These are phyloP conservation scores for Fusarium miscanthi DNA, from an alignment of 2,329 filamentous ascomycete species.

Conservation along the genomic window DNA sequence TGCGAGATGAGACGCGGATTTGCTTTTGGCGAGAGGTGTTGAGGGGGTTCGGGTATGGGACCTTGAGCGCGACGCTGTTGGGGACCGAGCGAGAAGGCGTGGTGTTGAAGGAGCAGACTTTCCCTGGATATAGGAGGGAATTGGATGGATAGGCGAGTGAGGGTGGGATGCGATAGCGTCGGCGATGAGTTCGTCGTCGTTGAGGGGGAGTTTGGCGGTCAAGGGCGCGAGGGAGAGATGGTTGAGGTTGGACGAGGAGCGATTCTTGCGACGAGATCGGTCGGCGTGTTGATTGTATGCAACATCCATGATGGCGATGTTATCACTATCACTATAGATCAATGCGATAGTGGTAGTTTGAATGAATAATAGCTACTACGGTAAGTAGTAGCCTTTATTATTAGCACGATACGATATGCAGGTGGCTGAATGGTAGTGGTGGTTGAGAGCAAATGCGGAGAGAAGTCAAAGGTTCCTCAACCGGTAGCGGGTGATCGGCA, in stretches of 20 bases:
- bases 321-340: neutral
- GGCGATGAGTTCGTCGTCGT: conserved; percentile 61
- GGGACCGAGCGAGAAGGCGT: conserved; percentile 69
- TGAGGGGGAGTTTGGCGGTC: conserved; percentile 69
- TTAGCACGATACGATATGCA: conserved; percentile 2
- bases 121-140: conserved; percentile 67
- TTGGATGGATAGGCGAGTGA: conserved; percentile 46
- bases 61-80: conserved; percentile 60
- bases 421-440: neutral
- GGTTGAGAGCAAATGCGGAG: conserved; percentile 32
- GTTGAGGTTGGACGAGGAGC: conserved; percentile 68
- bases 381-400: neutral
- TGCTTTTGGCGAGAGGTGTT: conserved; percentile 67
- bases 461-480: conserved; percentile 24
- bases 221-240: conserved; percentile 73
- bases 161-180: conserved; percentile 44
- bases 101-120: conserved; percentile 74
- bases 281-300: conserved; percentile 71
- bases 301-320: conserved; percentile 60
- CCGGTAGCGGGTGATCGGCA: conserved; percentile 35
- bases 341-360: neutral
- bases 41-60: conserved; percentile 57
- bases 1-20: conserved; percentile 68
- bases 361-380: neutral
- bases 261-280: conserved; percentile 67